Base-by-base conservation (phyloP, 2,329 filamentous ascomycete genomes). In the Penicillium brasilianum region DNA sequence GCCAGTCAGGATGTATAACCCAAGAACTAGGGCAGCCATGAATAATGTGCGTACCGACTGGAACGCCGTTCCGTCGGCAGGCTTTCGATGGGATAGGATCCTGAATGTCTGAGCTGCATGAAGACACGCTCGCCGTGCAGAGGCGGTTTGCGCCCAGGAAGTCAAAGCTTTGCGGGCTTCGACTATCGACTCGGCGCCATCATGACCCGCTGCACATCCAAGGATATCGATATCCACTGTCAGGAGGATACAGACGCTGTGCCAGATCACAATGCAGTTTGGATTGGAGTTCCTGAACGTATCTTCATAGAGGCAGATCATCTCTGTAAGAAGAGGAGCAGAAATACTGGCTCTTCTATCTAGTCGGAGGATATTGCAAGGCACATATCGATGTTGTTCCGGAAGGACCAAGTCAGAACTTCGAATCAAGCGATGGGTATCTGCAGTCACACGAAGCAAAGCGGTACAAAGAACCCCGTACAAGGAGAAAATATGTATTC, bases 211-310 rank as follows among this genome's bases (percentile, higher is more conserved):
- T 16, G 61, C 61, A 14, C 55, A 50, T 3, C 44, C 51, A 41
- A 63, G 44, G 20, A 60, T 4, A 18, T 60, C 55, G 30, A 52
- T 41, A 53, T 63, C 58, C 28, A 52, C 39, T 1, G 54, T 55
- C 11, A 58, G 13, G 4, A 56, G 28, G 14, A 63, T 60, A 30
- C 61, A 63, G 10, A 48, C 32, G 39, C 61, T 60, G 34, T 63
- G 58, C 58, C 61, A 63, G 14, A 63, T 63, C 10, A 60, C 50
- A 16, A 63, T 60, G 30, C 61, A 57, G 25, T 63, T 63, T 8
- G 58, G 61, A 30, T 63, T 63, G 11, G 58, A 53, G 10, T 52
- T 32, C 9, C 51, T 18, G 13, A 63, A 36, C 30, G 49, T 57
- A 20, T 52, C 25, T 1, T 60, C 44, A 18, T 60, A 63, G 5